These are phyloP conservation scores for Starmera caribaea DNA, from an alignment of 805 yeast genomes.

Conservation along the genomic window DNA sequence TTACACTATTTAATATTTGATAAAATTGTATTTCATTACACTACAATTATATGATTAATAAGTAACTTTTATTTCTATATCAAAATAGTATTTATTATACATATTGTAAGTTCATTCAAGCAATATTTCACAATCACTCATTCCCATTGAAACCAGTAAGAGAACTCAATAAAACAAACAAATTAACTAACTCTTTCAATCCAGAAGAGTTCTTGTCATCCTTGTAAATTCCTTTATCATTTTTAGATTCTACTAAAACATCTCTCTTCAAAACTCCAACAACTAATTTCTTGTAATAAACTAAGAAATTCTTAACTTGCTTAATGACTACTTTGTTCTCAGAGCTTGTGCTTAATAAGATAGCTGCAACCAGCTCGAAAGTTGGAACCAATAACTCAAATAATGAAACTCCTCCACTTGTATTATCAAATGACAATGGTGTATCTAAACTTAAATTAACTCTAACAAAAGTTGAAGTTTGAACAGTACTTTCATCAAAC, in stretches of 20 bases:
- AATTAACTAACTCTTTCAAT: constrained; percentile 42
- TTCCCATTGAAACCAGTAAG: constrained; percentile 35
- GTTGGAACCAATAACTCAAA: constrained; percentile 65
- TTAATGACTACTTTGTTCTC: constrained; percentile 50
- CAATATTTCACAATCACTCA: constrained; percentile 4
- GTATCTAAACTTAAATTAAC: constrained; percentile 44
- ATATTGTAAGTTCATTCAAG: too few relatives aligned
- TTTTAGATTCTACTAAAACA: constrained; percentile 23
- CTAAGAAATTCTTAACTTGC: constrained; percentile 42
- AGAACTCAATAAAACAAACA: constrained; percentile 44
- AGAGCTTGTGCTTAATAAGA: constrained; percentile 69
- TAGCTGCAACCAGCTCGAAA: constrained; percentile 61
- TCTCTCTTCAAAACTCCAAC: constrained; percentile 58
- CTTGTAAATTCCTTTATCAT: constrained; percentile 16
- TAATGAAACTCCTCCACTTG: constrained; percentile 33
- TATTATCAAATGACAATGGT: constrained; percentile 30
- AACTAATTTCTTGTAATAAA: constrained; percentile 42
- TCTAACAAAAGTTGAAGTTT: constrained; percentile 24
- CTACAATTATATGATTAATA: background rate
- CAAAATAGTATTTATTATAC: background rate
- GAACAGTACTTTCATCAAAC: constrained; percentile 26
- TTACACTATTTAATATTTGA: background rate
- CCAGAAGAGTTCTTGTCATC: constrained; percentile 26
- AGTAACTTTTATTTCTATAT: background rate
- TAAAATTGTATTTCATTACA: background rate